Base-by-base conservation (phyloP, 208 protist species). In the Willaertia magna region DNA sequence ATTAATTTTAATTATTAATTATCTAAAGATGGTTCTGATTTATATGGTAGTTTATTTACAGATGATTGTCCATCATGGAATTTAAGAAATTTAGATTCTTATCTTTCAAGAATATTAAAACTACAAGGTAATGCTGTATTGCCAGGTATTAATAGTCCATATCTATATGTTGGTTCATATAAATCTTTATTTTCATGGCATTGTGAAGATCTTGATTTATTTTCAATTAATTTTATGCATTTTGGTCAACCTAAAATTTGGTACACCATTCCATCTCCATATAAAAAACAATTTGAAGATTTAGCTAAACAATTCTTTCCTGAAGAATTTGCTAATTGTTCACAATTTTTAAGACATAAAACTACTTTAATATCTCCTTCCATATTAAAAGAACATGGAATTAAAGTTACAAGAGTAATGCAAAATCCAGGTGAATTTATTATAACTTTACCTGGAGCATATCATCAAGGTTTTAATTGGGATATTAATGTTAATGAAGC, bases 171-270 rank as follows among this genome's bases (percentile, higher is more conserved):
- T 6, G 74, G 74, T 9, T 51, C 0, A 0, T 86, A 47, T 3
- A 83, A 86, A 78, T 79, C 30, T 16, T 52, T 14, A 30, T 86
- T 83, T 76, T 12, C 20, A 47, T 86, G 55, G 84, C 75, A 86
- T 34, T 51, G 30, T 39, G 93, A 95, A 85, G 93, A 95, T 87
- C 86, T 92, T 75, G 88, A 89, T 48, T 67, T 92, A 44, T 93
- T 91, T 84, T 90, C 86, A 14, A 90, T 94, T 82, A 94, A 93
- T 84, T 94, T 93, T 88, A 85, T 92, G 9, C 92, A 93, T 83
- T 48, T 75, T 22, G 93, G 93, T 52, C 87, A 22, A 22, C 81
- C 90, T 39, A 95, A 95, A 85, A 89, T 84, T 16, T 95, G 93
- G 93, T 93, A 90, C 82, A 82, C 55, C 12, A 67, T 92, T 1